phyloP scores from a whole-genome alignment of 2,329 filamentous ascomycete species.

The Botryotinia calthae region DNA sequence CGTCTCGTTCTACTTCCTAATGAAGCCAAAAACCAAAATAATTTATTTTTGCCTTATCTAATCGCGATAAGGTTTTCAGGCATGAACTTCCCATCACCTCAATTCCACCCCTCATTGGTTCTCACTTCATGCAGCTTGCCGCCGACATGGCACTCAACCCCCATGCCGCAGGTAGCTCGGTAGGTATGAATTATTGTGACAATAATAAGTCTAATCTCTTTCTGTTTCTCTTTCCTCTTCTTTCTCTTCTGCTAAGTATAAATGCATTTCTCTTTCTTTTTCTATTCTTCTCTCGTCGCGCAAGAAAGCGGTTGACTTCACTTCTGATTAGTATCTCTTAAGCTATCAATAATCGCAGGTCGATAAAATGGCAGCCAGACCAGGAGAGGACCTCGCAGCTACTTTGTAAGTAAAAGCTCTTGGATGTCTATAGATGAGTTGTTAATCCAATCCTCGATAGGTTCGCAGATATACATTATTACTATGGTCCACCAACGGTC shows the following conservation, averaged over 20 bases:
- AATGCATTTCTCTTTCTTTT: background rate
- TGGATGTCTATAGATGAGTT: conserved; percentile 27
- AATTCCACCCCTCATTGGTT: conserved; percentile 11
- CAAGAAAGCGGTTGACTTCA: conserved; percentile 1
- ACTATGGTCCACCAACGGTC: conserved; percentile 64
- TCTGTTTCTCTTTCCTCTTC: background rate
- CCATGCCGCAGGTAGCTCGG: conserved; percentile 16
- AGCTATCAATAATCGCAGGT: conserved; percentile 20
- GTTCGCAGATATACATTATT: conserved; percentile 78
- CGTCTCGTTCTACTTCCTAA: background rate
- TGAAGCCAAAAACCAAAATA: conserved; percentile 13
- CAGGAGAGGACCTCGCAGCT: conserved; percentile 51
- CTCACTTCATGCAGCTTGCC: conserved; percentile 17
- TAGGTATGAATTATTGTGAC: background rate
- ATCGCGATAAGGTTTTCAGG: conserved; percentile 17
- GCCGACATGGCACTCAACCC: conserved; percentile 11
- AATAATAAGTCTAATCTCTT: conserved; percentile 5
- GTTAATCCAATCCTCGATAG: conserved; percentile 44
- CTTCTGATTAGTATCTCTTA: background rate
- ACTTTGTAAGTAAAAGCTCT: conserved; percentile 46
- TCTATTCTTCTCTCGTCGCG: background rate
- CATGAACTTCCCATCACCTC: conserved; percentile 4
- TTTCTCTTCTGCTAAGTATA: background rate
- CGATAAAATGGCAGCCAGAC: conserved; percentile 46
- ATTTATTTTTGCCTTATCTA: conserved; percentile 22